A percentile compares a stretch with the other conserved stretches of the same genome.
Conservation (phyloP, 2,329 filamentous ascomycete species). For the Colletotrichum liaoningense region DNA sequence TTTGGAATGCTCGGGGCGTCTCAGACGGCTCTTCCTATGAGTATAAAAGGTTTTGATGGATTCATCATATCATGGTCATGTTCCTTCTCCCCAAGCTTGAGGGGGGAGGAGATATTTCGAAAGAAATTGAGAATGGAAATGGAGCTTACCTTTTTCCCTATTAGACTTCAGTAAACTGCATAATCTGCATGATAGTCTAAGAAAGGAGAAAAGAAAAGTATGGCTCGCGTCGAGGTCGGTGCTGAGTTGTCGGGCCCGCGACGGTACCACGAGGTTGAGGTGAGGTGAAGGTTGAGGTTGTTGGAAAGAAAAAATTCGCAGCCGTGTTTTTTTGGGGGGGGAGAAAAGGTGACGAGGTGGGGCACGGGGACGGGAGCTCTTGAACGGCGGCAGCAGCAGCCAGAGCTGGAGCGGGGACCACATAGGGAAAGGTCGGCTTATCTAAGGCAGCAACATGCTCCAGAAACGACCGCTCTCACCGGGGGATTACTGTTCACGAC, state of each 20-base stretch:
- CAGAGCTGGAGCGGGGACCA: neutral
- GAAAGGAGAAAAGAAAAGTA: neutral
- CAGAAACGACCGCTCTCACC: neutral
- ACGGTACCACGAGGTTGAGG: neutral
- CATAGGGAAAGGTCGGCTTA: neutral
- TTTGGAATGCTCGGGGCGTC: slow-evolving; percentile 42
- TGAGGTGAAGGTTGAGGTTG: neutral
- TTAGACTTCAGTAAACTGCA: neutral
- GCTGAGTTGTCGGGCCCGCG: neutral
- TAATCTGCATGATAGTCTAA: neutral
- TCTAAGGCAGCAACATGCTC: neutral
- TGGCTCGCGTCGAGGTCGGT: neutral
- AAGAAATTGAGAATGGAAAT: neutral
- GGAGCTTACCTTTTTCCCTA: neutral
- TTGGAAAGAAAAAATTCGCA: slow-evolving; percentile 2
- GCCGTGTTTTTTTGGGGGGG: neutral
- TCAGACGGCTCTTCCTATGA: slow-evolving; percentile 61
- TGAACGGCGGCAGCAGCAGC: neutral
- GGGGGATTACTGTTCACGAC: too few relatives aligned
- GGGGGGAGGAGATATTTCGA: too few relatives aligned
- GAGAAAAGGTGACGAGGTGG: neutral
- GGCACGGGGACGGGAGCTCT: neutral
- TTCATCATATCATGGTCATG: slow-evolving; percentile 48
- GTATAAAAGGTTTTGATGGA: slow-evolving; percentile 51
- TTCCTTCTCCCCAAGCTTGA: neutral